Conservation (phyloP, 2,329 filamentous ascomycete species). For the Fonsecaea monophora region DNA sequence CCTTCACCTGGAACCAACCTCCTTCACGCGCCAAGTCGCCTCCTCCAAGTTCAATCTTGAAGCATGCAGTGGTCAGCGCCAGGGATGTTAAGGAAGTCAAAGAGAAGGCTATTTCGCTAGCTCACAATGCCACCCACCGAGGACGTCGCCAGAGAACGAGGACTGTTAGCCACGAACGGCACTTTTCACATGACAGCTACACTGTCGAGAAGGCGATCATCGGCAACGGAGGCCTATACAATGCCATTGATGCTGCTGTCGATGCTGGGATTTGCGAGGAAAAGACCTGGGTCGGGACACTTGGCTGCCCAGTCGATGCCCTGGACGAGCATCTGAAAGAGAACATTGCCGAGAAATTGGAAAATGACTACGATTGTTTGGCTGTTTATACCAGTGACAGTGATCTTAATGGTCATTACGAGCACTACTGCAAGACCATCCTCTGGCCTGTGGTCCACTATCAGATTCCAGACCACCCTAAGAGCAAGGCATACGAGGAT, state of each 20-base stretch:
- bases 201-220: slow-evolving; percentile 83
- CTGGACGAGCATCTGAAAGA: slow-evolving; percentile 76
- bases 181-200: slow-evolving; percentile 82
- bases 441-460: slow-evolving; percentile 98
- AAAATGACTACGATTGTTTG: slow-evolving; percentile 80
- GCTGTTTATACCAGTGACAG: slow-evolving; percentile 76
- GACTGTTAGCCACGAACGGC: slow-evolving; percentile 67
- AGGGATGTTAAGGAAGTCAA: slow-evolving; percentile 23
- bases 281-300: slow-evolving; percentile 86
- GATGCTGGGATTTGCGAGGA: slow-evolving; percentile 73
- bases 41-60: slow-evolving; percentile 76
- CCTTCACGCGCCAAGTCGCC: slow-evolving; percentile 75
- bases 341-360: slow-evolving; percentile 81
- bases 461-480: slow-evolving; percentile 95
- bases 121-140: slow-evolving; percentile 14
- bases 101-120: slow-evolving; percentile 27
- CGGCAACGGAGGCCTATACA: slow-evolving; percentile 89
- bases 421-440: slow-evolving; percentile 96
- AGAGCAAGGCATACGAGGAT: slow-evolving; percentile 97
- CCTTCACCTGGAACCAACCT: slow-evolving; percentile 74
- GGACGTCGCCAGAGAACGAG: slow-evolving; percentile 38
- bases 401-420: slow-evolving; percentile 93
- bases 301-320: slow-evolving; percentile 93
- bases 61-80: slow-evolving; percentile 56
- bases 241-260: slow-evolving; percentile 80